A percentile compares a stretch with the other conserved stretches of the same genome.
Conservation (phyloP, 768 basidiomycete species). For the Clitopilus passeckerianus region DNA sequence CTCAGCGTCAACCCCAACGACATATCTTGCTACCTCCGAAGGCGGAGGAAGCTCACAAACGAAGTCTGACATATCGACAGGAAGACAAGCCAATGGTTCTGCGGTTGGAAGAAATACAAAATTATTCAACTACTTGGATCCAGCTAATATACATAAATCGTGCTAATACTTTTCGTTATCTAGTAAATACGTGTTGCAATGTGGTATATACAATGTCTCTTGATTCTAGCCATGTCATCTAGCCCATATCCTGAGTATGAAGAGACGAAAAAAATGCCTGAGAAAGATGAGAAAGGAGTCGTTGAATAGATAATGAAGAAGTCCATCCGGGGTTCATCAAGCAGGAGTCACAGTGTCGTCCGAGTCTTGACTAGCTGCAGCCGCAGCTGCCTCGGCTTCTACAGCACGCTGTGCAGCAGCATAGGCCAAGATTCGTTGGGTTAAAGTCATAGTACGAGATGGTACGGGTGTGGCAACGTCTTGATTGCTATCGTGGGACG, state of each 20-base stretch:
- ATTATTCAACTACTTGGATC: too few relatives aligned
- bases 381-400: not conserved
- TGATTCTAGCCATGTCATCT: not conserved
- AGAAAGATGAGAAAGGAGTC: not conserved
- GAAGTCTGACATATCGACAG: too few relatives aligned
- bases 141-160: not conserved
- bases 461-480: slow-evolving; percentile 1
- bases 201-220: not conserved
- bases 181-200: not conserved
- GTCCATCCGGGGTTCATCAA: not conserved
- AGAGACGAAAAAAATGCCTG: not conserved
- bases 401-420: slow-evolving; percentile 11
- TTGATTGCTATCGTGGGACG: not conserved
- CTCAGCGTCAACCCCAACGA: too few relatives aligned
- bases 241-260: too few relatives aligned
- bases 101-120: too few relatives aligned
- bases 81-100: too few relatives aligned
- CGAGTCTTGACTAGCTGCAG: not conserved
- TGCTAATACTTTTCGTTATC: not conserved
- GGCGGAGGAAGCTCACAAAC: too few relatives aligned
- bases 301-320: not conserved
- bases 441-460: slow-evolving; percentile 5
- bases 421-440: slow-evolving; percentile 8
- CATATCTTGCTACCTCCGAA: too few relatives aligned
- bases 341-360: not conserved